Evolutionary conservation across 345 rosid genomes (phyloP).

Genomic region (Pugionium dolabratum): DNA sequence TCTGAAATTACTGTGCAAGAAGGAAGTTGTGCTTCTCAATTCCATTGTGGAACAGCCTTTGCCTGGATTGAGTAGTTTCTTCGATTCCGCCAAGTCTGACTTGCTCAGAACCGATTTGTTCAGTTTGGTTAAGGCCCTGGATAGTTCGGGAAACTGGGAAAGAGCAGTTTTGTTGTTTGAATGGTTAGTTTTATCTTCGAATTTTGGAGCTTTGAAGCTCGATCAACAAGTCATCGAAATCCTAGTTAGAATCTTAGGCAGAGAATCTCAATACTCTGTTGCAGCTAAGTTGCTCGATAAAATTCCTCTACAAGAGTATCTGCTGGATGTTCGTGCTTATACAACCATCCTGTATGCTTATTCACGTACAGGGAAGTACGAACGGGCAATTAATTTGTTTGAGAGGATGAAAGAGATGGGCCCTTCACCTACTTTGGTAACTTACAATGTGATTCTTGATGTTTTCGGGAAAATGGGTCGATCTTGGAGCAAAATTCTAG

Average conservation of each 20-base stretch:
- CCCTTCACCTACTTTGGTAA: slow-evolving; percentile 72
- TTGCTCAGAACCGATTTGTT: slow-evolving; percentile 63
- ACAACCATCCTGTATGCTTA: slow-evolving; percentile 71
- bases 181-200: slow-evolving; percentile 53
- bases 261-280: slow-evolving; percentile 67
- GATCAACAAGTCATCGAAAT: slow-evolving; percentile 60
- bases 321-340: slow-evolving; percentile 71
- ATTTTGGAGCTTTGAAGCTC: slow-evolving; percentile 41
- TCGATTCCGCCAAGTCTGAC: slow-evolving; percentile 53
- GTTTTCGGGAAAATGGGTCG: slow-evolving; percentile 89
- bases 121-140: slow-evolving; percentile 64
- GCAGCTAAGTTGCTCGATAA: slow-evolving; percentile 71
- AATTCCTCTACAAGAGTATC: slow-evolving; percentile 58
- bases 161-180: slow-evolving; percentile 70
- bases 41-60: slow-evolving; percentile 59
- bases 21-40: slow-evolving; percentile 50
- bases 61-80: slow-evolving; percentile 49
- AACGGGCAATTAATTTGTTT: slow-evolving; percentile 58
- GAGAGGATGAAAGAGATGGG: slow-evolving; percentile 72
- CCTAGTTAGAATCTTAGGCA: slow-evolving; percentile 70
- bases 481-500: slow-evolving; percentile 66
- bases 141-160: slow-evolving; percentile 66
- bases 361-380: slow-evolving; percentile 64
- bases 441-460: slow-evolving; percentile 89
- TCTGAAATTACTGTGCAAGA: slow-evolving; percentile 51